A percentile compares a stretch with the other conserved stretches of the same genome.
Evolutionary conservation across 371 early-diverging fungal species (phyloP).

Genomic region (Dinochytrium kinnereticum): DNA sequence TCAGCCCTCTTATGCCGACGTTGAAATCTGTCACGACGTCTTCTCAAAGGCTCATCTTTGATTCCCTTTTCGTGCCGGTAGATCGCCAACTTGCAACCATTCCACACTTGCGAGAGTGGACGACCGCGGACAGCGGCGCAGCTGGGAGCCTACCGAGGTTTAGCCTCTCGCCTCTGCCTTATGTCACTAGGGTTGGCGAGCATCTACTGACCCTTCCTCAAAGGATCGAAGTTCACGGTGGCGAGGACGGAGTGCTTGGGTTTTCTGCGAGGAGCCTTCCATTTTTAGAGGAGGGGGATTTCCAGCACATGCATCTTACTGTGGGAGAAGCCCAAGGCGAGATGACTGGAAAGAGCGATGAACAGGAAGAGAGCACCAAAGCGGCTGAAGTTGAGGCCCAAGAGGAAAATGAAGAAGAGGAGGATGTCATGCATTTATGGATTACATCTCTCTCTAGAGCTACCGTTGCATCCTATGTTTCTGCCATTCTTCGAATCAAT

Average conservation of each 20-base stretch:
- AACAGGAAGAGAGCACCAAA: no score
- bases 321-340: no score
- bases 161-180: conserved; percentile 66
- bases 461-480: conserved; percentile 55
- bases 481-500: conserved; percentile 31
- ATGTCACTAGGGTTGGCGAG: conserved; percentile 73
- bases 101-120: conserved; percentile 54
- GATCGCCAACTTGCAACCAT: conserved; percentile 53
- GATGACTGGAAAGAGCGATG: no score
- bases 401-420: conserved; percentile 40
- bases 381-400: conserved; percentile 32
- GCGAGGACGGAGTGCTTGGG: conserved; percentile 56
- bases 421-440: conserved; percentile 70
- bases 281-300: conserved; percentile 45
- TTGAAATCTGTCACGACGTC: conserved; percentile 44
- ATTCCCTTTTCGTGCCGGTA: conserved; percentile 62
- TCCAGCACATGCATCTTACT: conserved; percentile 17
- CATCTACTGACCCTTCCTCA: conserved; percentile 71
- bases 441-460: conserved; percentile 68
- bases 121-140: conserved; percentile 21
- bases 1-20: neutral
- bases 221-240: conserved; percentile 68
- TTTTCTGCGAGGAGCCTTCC: conserved; percentile 67
- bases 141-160: conserved; percentile 57
- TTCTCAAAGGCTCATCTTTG: conserved; percentile 66